Percentiles rank a stretch among this genome's conserved stretches.
phyloP scores from a whole-genome alignment of 441 rosid species.

The Croton setiger region DNA sequence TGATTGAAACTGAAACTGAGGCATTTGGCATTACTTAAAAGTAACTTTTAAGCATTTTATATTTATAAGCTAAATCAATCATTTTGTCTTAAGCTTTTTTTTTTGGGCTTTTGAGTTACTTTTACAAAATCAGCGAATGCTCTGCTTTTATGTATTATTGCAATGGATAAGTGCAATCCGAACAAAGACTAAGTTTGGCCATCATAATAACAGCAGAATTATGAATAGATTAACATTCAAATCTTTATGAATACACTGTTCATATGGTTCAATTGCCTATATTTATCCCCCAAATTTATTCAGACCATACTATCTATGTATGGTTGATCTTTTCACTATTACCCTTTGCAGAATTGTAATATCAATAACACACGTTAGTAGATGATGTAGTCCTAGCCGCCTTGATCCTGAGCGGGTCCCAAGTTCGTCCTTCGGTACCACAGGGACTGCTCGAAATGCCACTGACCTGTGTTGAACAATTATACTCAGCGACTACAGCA shows the following conservation, averaged over 20 bases:
- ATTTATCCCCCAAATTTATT: background rate
- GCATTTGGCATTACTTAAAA: no score
- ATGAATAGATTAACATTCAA: background rate
- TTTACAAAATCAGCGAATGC: no score
- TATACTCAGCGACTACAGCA: conserved; percentile 21
- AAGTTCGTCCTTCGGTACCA: conserved; percentile 32
- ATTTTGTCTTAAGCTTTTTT: no score
- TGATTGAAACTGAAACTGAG: no score
- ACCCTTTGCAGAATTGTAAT: background rate
- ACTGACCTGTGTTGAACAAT: conserved; percentile 18
- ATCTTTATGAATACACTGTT: background rate
- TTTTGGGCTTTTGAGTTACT: no score
- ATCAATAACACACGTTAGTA: conserved; percentile 27
- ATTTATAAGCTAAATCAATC: no score
- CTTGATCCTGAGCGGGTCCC: conserved; percentile 25
- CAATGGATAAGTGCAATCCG: background rate
- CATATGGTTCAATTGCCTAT: background rate
- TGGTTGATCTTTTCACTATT: conserved; percentile 1
- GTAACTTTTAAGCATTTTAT: no score
- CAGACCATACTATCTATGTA: background rate
- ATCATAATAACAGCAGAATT: background rate
- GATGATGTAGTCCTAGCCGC: conserved; percentile 18
- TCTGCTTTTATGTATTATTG: background rate
- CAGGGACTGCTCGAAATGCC: conserved; percentile 30
- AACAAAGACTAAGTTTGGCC: background rate